These are phyloP conservation scores for Schizonepeta tenuifolia DNA, from an alignment of 257 asterid genomes.

Conservation along the genomic window DNA sequence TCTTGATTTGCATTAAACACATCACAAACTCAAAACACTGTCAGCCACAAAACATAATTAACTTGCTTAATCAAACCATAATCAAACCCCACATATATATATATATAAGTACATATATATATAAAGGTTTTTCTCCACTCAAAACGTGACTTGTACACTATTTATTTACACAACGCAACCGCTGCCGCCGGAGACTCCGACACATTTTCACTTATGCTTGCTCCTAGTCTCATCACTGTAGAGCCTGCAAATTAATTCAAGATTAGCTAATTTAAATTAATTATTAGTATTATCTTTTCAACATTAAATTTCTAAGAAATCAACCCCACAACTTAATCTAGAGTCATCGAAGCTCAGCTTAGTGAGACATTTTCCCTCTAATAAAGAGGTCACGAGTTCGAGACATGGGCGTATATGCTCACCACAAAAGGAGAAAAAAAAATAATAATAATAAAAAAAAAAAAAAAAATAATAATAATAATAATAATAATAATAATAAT, in stretches of 20 bases:
- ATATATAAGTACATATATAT: background rate
- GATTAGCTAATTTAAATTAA: background rate
- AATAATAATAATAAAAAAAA: too few relatives aligned
- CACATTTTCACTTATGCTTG: slow-evolving; percentile 56
- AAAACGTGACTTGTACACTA: slow-evolving; percentile 27
- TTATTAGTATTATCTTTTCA: too few relatives aligned
- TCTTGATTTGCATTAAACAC: background rate
- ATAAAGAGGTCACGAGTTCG: too few relatives aligned
- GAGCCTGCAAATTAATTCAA: slow-evolving; percentile 57
- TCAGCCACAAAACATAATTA: background rate
- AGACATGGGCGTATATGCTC: too few relatives aligned
- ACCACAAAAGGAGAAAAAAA: too few relatives aligned
- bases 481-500: too few relatives aligned
- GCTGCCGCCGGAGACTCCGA: background rate
- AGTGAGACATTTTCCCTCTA: too few relatives aligned
- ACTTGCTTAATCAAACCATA: slow-evolving; percentile 1
- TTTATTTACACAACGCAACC: slow-evolving; percentile 46
- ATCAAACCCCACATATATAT: background rate
- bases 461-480: too few relatives aligned
- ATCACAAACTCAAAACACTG: slow-evolving; percentile 5
- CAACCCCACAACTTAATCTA: too few relatives aligned
- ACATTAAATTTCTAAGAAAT: background rate
- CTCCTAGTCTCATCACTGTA: slow-evolving; percentile 89
- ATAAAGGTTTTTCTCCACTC: background rate
- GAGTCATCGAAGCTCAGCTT: too few relatives aligned